Evolutionary conservation across 768 basidiomycete species (phyloP).

Genomic region (Hericium rajendrae): DNA sequence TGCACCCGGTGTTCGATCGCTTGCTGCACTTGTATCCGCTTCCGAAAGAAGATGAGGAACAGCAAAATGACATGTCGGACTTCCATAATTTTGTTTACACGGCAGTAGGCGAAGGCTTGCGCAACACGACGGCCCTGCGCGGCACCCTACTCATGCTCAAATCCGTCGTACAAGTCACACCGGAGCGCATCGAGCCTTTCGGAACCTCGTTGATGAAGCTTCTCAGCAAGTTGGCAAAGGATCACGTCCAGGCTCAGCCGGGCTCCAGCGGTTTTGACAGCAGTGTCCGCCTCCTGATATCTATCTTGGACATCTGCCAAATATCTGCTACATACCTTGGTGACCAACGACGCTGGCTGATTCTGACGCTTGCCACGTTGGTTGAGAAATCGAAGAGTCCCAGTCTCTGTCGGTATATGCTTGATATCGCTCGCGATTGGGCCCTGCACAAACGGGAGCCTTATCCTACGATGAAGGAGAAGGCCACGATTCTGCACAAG

Average conservation of each 20-base stretch:
- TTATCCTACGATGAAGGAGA: constrained; percentile 92
- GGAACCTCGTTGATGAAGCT: constrained; percentile 69
- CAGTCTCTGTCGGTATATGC: constrained; percentile 70
- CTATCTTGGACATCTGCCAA: constrained; percentile 84
- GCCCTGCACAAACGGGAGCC: constrained; percentile 77
- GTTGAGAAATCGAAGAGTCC: constrained; percentile 85
- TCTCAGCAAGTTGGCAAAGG: constrained; percentile 77
- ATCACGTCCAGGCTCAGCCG: constrained; percentile 45
- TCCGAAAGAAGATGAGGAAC: constrained; percentile 67
- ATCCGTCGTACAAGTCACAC: constrained; percentile 68
- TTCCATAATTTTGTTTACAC: constrained; percentile 71
- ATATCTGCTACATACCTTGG: constrained; percentile 70
- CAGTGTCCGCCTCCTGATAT: constrained; percentile 54
- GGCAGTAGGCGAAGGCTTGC: constrained; percentile 71
- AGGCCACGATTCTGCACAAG: constrained; percentile 78
- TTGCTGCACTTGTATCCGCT: constrained; percentile 70
- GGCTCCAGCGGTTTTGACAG: constrained; percentile 39
- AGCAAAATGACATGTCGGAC: constrained; percentile 55
- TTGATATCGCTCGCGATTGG: constrained; percentile 85
- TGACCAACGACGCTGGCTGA: constrained; percentile 76
- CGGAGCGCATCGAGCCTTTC: constrained; percentile 81
- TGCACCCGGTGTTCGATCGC: constrained; percentile 76
- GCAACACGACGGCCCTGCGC: constrained; percentile 58
- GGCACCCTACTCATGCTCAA: constrained; percentile 83
- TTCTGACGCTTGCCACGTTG: constrained; percentile 68